Base-by-base conservation (phyloP, 1,284 basidiomycete species). In the Leccinum fallax region DNA sequence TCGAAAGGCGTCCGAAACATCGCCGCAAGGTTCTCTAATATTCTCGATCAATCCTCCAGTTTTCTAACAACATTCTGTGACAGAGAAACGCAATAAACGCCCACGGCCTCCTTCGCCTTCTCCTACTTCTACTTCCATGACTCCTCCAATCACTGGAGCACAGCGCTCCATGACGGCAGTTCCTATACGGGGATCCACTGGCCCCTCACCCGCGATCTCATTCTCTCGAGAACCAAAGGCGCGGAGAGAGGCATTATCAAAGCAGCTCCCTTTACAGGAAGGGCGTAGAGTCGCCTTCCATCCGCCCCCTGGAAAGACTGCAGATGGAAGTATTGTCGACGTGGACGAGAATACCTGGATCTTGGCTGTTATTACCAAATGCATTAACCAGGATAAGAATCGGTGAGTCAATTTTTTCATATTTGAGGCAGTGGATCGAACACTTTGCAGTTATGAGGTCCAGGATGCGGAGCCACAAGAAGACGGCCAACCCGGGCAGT, bases 401-500 rank as follows among this genome's bases (percentile, higher is more conserved):
- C 79, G 85, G 86, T 85, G 40, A 34, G 63, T 59, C 28, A 7
- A 55, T 65, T 32, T 32, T 32, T 59, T 55, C 15, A 32, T 16
- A 19, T 60, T 52, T 32, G 32, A 24, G 36, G n/a, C 9, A 51
- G 24, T 51, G 49, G 49, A 28, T 9, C 15, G 34, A 61, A 55
- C 24, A 55, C 55, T 64, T 66, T 59, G 46, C 53, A 92, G 89
- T 64, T 93, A 93, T 67, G 89, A 92, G 74, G 91, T 93, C 0
- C 88, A 91, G 73, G 92, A 93, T 71, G 85, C 84, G 56, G 91
- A 93, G 66, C 86, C 88, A 30, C 87, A 90, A 73, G 89, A 91
- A 69, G 87, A 89, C 57, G 89, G 88, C 13, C 81, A 87, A 63
- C 87, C 89, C 21, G 87, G 88, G 71, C 77, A 83, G 86, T 81